Percentiles rank a stretch among this genome's conserved stretches.
Conservation (phyloP, 2,329 filamentous ascomycete genomes). For the Whalleya microplaca region DNA sequence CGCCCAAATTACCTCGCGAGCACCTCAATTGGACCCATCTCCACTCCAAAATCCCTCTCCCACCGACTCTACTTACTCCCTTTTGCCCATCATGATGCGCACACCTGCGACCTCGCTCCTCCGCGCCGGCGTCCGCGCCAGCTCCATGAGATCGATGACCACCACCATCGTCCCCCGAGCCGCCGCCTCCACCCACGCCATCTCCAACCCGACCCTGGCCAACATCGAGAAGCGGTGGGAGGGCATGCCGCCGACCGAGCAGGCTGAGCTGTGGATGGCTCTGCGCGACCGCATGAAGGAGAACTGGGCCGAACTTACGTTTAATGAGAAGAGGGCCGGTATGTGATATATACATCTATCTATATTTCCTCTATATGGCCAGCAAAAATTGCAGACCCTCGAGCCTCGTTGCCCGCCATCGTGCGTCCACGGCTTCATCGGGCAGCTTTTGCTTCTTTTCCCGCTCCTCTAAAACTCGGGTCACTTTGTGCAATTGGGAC, state of each 20-base stretch:
- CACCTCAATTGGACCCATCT: conserved; percentile 32
- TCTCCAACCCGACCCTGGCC: conserved; percentile 95
- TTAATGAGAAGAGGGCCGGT: conserved; percentile 99
- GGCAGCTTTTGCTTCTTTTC: too few species aligned
- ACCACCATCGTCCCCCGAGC: conserved; percentile 50
- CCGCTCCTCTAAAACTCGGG: background rate
- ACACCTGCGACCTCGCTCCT: conserved; percentile 56
- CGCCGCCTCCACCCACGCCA: conserved; percentile 78
- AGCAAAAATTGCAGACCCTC: too few species aligned
- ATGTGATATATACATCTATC: conserved; percentile 50
- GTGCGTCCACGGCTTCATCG: background rate
- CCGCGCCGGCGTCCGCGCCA: conserved; percentile 49
- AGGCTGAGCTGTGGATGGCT: conserved; percentile 99
- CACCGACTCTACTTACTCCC: conserved; percentile 10
- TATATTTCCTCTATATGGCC: too few species aligned
- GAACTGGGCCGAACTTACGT: conserved; percentile 91
- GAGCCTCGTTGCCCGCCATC: too few species aligned
- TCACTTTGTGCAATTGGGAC: conserved; percentile 2
- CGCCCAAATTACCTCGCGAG: conserved; percentile 21
- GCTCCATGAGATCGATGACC: conserved; percentile 41
- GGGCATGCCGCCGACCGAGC: conserved; percentile 95
- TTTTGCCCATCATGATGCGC: conserved; percentile 52
- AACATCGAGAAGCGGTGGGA: conserved; percentile 99
- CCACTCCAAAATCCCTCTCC: conserved; percentile 28
- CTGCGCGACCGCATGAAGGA: conserved; percentile 98